Base-by-base conservation (phyloP, 2,329 filamentous ascomycete genomes). In the Ophiocordyceps robertsii region DNA sequence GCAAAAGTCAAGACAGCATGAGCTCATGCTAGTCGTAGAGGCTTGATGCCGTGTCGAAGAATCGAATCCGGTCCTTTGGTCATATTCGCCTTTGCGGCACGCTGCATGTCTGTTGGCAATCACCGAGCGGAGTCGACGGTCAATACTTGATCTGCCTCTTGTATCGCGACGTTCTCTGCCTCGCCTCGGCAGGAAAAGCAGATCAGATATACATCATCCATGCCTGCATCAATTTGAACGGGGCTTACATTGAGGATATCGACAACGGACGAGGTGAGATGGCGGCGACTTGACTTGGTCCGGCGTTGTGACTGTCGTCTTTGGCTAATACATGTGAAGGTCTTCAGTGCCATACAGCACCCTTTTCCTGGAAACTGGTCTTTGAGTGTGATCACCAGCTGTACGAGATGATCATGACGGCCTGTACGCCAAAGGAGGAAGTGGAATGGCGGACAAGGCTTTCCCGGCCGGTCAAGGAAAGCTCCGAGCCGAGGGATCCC, bases 321-420 rank as follows among this genome's bases (percentile, higher is more conserved):
- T 17, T 36, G 9, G 33, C 39, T 44, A 16, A 44, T 12, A 10
- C 12, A 17, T 7, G 13, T 27, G 13, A 46, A 94, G 88, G 87
- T 1, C 59, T 96, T 8, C 87, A 90, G 67, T 95, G 88, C 54
- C 82, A 92, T 48, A 85, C 84, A 3, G 84, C 85, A 1, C 80
- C 84, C 0, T 85, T 85, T 58, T 92, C 88, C 1, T 96, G 89
- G 90, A 98, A 96, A 58, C 55, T 95, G 11, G 71, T 86, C 3
- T 95, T 96, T 54, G 81, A 92, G 56, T 76, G 77, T 49, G 72
- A 82, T 44, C 75, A 83, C 49, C 78, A 84, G 46, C 68, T 90
- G 42, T 90, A 85, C 56, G 90, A 96, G 60, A 63, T 95, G 14
- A 78, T 95, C 35, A 71, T 95, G 64, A 93, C 84, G 49, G 90